Conservation (phyloP, 495 filamentous ascomycete genomes). For the Penicillium longicatenatum region DNA sequence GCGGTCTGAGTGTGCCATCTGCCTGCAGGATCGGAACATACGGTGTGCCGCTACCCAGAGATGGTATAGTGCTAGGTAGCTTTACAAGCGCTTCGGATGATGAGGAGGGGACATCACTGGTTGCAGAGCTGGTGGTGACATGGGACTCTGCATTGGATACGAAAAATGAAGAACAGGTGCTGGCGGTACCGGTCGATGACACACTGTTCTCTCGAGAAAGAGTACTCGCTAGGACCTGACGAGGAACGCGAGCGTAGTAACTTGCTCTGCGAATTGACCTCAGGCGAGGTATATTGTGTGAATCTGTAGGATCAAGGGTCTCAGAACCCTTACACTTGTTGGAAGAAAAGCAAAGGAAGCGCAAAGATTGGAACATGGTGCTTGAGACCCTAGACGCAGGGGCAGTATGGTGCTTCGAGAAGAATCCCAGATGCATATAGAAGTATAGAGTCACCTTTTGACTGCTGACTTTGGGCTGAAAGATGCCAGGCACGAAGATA, state of each 20-base stretch:
- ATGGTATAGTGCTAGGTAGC: constrained; percentile 5
- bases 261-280: constrained; percentile 3
- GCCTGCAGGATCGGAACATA: constrained; percentile 28
- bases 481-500: not conserved
- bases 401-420: not conserved
- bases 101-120: constrained; percentile 18
- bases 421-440: not conserved
- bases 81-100: constrained; percentile 13
- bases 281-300: constrained; percentile 2
- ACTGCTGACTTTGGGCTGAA: not conserved
- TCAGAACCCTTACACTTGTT: not conserved
- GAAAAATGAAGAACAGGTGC: constrained; percentile 12
- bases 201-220: constrained; percentile 4
- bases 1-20: constrained; percentile 27
- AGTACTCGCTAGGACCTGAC: not conserved
- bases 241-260: not conserved
- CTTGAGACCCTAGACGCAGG: not conserved
- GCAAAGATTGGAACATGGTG: not conserved
- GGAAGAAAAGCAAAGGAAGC: constrained; percentile 10
- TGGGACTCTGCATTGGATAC: constrained; percentile 20
- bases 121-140: constrained; percentile 17
- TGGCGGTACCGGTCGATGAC: constrained; percentile 7
- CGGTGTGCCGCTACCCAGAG: constrained; percentile 17
- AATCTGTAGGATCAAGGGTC: not conserved
- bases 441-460: constrained; percentile 1